A percentile compares a stretch with the other conserved stretches of the same genome.
Evolutionary conservation across 1,139 yeast genomes (phyloP).

Genomic region (Suhomyces wounanorum): DNA sequence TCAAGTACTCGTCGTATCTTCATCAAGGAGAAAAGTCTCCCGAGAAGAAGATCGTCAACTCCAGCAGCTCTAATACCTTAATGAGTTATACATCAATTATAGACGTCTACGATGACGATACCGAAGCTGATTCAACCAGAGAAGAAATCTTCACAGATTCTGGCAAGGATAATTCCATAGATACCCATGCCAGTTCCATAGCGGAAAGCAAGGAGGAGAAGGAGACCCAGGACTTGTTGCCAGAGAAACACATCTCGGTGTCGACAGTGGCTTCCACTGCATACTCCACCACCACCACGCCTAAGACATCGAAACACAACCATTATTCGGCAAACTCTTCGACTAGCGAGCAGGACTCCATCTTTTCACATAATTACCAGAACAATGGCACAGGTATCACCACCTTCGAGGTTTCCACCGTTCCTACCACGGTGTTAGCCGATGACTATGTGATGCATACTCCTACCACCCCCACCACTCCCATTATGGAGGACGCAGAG

Average conservation of each 20-base stretch:
- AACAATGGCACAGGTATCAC: background rate
- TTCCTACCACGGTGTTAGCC: background rate
- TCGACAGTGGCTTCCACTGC: constrained; percentile 4
- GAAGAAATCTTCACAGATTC: constrained; percentile 3
- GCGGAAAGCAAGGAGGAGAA: constrained; percentile 2
- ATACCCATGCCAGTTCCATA: constrained; percentile 12
- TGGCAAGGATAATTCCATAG: constrained; percentile 9
- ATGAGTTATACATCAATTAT: constrained; percentile 19
- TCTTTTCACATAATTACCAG: constrained; percentile 13
- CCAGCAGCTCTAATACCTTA: constrained; percentile 17
- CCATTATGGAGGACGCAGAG: constrained; percentile 20
- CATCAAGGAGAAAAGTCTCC: constrained; percentile 10
- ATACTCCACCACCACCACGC: constrained; percentile 1
- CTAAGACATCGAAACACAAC: constrained; percentile 6
- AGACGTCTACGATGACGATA: constrained; percentile 20
- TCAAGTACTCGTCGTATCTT: constrained; percentile 18
- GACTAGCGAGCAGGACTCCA: constrained; percentile 21
- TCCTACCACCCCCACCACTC: constrained; percentile 26
- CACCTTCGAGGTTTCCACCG: background rate
- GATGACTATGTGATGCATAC: constrained; percentile 9
- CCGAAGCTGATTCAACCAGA: constrained; percentile 7
- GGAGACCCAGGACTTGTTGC: background rate
- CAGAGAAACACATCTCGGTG: constrained; percentile 6
- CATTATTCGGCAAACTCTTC: constrained; percentile 13
- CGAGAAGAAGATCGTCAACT: constrained; percentile 13